Percentiles rank a stretch among this genome's conserved stretches.
Conservation (phyloP, 2,329 filamentous ascomycete species). For the Leptographium radiaticola region DNA sequence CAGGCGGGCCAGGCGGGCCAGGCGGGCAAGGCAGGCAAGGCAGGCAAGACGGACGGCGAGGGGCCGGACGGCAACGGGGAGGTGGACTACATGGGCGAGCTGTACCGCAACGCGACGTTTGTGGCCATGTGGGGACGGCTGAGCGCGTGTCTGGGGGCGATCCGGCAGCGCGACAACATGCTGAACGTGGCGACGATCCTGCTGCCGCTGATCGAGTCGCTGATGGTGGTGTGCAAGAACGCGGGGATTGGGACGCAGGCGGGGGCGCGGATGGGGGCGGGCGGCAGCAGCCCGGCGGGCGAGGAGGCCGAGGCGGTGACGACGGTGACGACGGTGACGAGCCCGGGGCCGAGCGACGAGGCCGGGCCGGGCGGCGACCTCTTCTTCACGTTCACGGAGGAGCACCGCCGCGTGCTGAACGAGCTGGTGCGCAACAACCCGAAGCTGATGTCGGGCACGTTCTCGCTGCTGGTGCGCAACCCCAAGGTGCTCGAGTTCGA, state of each 20-base stretch:
- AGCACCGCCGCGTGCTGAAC: conserved; percentile 94
- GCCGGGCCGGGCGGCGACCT: conserved; percentile 55
- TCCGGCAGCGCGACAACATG: conserved; percentile 87
- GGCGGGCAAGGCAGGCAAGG: conserved; percentile 41
- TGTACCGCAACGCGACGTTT: conserved; percentile 88
- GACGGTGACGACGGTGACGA: not conserved
- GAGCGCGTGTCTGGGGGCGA: conserved; percentile 75
- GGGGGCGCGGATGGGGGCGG: conserved; percentile 9
- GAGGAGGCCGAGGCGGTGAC: not conserved
- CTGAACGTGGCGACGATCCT: conserved; percentile 94
- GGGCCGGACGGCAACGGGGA: conserved; percentile 39
- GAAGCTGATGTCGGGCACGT: conserved; percentile 96
- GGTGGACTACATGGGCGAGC: conserved; percentile 70
- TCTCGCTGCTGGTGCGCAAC: conserved; percentile 92
- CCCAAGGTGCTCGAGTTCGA: conserved; percentile 98
- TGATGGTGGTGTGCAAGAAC: conserved; percentile 99
- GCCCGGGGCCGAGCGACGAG: conserved; percentile 48
- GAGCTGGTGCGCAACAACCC: conserved; percentile 95
- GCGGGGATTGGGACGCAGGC: not conserved
- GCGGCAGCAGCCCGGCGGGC: not conserved
- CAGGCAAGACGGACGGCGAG: conserved; percentile 63
- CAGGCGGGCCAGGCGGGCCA: not conserved
- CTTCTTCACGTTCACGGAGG: conserved; percentile 96
- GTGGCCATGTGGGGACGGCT: conserved; percentile 84
- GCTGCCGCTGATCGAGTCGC: conserved; percentile 81